Evolutionary conservation across 129 eudicot species (phyloP), one percentile per base, ranked within the genome.

Genomic region (Artemisia annua): DNA sequence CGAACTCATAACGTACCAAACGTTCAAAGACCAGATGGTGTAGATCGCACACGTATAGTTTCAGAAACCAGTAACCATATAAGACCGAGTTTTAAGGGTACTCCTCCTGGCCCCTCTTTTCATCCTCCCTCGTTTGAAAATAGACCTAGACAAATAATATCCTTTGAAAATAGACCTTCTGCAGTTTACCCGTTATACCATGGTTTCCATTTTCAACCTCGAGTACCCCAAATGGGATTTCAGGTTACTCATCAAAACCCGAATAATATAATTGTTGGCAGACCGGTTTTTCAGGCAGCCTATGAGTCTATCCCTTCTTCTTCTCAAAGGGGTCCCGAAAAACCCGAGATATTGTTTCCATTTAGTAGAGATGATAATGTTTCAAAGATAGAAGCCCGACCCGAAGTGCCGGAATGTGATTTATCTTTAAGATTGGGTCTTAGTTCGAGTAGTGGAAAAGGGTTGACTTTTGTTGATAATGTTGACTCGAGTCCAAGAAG

Each of bases 351-450:
- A 74, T 64, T 82, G n/a, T 87, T 89, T 18, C 63, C 80, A 18
- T 16, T 74, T 68, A 72, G 61, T 26, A 63, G 71, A 80, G 80
- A 73, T 15, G 79, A 46, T 48, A 68, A 44, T 52, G 26, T 70
- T 50, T 75, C 83, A 66, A 75, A 76, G 49, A 73, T 62, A 78
- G 55, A 61, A 51, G 2, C 53, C 35, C 74, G 77, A 67, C 75
- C 83, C 77, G 83, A 70, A 72, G 53, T 53, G 74, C 49, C 19
- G 67, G 87, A 75, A 5, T 92, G 88, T 74, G 98, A 92, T 65
- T 80, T 89, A 79, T 92, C 98, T 48, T 80, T 92, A 72, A 78
- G 98, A 69, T 82, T 92, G 95, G 98, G 98, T 60, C 75, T 74
- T 28, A 72, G 57, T 66, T 76, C 85, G 3, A 66, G 79, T 63